A percentile compares a stretch with the other conserved stretches of the same genome.
Conservation (phyloP, 306 rosid species). For the Acacia crassicarpa region DNA sequence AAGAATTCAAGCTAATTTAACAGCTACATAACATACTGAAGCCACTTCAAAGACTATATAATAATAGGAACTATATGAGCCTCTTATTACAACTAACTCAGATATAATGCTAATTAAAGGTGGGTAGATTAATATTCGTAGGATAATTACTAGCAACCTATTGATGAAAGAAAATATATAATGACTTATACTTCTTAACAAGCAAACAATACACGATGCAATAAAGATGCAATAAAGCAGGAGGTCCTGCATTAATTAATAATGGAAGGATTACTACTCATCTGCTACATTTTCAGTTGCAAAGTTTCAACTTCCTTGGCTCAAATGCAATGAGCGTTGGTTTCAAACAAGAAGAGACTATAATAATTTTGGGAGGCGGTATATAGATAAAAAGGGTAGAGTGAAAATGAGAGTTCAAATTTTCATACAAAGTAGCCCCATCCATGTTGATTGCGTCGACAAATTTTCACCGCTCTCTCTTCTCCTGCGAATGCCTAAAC, state of each 20-base stretch:
- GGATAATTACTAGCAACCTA: not conserved
- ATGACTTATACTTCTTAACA: not conserved
- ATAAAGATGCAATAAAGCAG: not conserved
- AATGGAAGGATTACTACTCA: not conserved
- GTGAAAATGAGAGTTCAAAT: not conserved
- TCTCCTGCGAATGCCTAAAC: conserved; percentile 98
- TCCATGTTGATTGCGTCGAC: too few relatives aligned
- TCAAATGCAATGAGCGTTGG: not conserved
- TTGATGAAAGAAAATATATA: not conserved
- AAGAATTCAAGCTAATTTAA: conserved; percentile 4
- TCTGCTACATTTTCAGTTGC: not conserved
- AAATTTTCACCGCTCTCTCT: conserved; percentile 65
- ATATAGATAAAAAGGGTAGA: not conserved
- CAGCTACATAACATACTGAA: not conserved
- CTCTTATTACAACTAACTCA: not conserved
- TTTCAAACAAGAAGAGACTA: not conserved
- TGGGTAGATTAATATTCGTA: not conserved
- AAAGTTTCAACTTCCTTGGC: not conserved
- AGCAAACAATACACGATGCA: not conserved
- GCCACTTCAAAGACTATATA: not conserved
- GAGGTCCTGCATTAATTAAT: not conserved
- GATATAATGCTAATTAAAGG: not conserved
- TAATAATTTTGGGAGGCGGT: not conserved
- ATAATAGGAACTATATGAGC: not conserved
- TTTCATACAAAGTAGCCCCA: not conserved